Evolutionary conservation across 1,139 yeast species (phyloP).

Genomic region (Geotrichum macrosporum): DNA sequence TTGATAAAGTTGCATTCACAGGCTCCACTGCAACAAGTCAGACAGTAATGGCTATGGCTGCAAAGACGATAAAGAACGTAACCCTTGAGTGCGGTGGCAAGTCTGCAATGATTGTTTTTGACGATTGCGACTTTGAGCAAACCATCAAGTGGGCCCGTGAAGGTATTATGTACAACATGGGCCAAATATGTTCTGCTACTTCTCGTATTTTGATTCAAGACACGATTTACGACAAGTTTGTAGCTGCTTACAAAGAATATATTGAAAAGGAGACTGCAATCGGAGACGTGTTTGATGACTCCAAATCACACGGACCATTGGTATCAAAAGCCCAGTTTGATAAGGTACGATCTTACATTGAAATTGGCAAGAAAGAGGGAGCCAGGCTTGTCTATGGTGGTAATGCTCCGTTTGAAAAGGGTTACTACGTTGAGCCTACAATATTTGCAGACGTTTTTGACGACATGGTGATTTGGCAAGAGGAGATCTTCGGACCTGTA

Average conservation of each 20-base stretch:
- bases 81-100: constrained; percentile 83
- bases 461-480: constrained; percentile 64
- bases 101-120: constrained; percentile 72
- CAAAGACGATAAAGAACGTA: constrained; percentile 65
- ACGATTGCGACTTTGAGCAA: constrained; percentile 61
- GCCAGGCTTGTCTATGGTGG: constrained; percentile 77
- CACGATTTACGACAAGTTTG: constrained; percentile 61
- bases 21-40: constrained; percentile 85
- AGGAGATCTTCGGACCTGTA: constrained; percentile 87
- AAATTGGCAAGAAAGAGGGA: constrained; percentile 70
- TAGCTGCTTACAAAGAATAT: constrained; percentile 51
- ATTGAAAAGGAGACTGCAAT: constrained; percentile 46
- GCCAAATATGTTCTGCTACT: constrained; percentile 85
- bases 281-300: constrained; percentile 74
- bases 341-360: constrained; percentile 69
- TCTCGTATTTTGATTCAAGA: constrained; percentile 76
- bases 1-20: constrained; percentile 79
- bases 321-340: constrained; percentile 70
- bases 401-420: constrained; percentile 55
- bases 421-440: constrained; percentile 77
- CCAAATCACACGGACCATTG: constrained; percentile 80
- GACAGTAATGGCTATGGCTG: constrained; percentile 67
- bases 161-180: constrained; percentile 72
- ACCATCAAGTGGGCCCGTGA: constrained; percentile 55
- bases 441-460: constrained; percentile 67